Conservation (phyloP, 306 rosid species). For the Sophora flavescens region DNA sequence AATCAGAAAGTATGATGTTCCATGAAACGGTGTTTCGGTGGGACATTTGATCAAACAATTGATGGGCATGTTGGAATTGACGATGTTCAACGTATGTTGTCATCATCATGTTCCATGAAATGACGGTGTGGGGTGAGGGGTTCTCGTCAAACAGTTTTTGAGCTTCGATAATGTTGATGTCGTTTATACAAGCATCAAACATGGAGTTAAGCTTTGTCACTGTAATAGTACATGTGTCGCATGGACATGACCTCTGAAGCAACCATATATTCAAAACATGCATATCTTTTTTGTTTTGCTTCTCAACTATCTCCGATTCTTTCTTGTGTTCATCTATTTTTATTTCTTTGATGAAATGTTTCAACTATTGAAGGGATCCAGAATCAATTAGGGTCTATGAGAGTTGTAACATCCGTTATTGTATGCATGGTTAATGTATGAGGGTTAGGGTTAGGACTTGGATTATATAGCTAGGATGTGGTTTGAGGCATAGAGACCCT, state of each 20-base stretch:
- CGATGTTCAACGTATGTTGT: constrained; percentile 35
- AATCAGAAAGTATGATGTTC: constrained; percentile 70
- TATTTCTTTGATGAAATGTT: no score
- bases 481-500: no score
- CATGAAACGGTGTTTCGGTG: constrained; percentile 67
- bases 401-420: no score
- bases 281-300: constrained; percentile 25
- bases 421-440: no score
- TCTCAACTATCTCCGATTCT: no score
- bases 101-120: constrained; percentile 63
- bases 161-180: constrained; percentile 46
- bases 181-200: constrained; percentile 34
- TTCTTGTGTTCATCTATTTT: no score
- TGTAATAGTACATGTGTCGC: constrained; percentile 45
- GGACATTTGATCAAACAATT: constrained; percentile 71
- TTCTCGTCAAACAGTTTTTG: constrained; percentile 45
- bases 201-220: constrained; percentile 40
- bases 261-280: constrained; percentile 34
- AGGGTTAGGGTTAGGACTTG: no score
- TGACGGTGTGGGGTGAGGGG: constrained; percentile 48
- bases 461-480: no score
- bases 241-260: constrained; percentile 18
- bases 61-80: constrained; percentile 53
- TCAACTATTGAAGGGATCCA: no score
- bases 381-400: no score